A percentile compares a stretch with the other conserved stretches of the same genome.
Conservation (phyloP, 352 stramenopile genomes). For the Phytophthora constricta region DNA sequence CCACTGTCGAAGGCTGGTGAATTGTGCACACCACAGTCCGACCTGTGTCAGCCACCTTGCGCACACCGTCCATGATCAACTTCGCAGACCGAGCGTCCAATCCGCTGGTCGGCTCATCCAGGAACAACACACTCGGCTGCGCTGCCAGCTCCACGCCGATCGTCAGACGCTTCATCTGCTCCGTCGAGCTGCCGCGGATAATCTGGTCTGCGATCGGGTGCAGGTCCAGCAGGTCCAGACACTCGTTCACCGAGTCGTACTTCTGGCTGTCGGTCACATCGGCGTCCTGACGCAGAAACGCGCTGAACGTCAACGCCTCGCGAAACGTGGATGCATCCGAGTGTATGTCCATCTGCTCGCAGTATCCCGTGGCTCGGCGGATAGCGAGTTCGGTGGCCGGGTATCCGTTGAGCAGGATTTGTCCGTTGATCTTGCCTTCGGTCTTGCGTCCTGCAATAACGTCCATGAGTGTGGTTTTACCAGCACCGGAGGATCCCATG, state of each 20-base stretch:
- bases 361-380: constrained; percentile 43
- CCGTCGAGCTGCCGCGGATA: constrained; percentile 39
- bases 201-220: constrained; percentile 41
- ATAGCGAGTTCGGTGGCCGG: constrained; percentile 36
- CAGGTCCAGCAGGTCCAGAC: constrained; percentile 38
- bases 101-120: too few relatives aligned
- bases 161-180: constrained; percentile 59
- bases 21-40: too few relatives aligned
- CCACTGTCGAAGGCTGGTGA: too few relatives aligned
- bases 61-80: too few relatives aligned
- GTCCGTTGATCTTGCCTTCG: constrained; percentile 71
- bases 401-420: constrained; percentile 88
- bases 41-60: too few relatives aligned
- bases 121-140: constrained; percentile 76
- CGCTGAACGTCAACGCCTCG: constrained; percentile 88
- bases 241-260: too few relatives aligned
- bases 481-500: too few relatives aligned
- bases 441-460: constrained; percentile 92
- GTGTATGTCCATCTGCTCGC: constrained; percentile 86
- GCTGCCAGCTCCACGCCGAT: constrained; percentile 83
- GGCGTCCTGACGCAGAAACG: too few relatives aligned
- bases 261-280: too few relatives aligned
- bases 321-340: constrained; percentile 85
- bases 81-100: too few relatives aligned
- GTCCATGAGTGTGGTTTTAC: constrained; percentile 92